These are phyloP conservation scores for Peniophora sp. DNA, from an alignment of 1,284 basidiomycete genomes.

Conservation along the genomic window DNA sequence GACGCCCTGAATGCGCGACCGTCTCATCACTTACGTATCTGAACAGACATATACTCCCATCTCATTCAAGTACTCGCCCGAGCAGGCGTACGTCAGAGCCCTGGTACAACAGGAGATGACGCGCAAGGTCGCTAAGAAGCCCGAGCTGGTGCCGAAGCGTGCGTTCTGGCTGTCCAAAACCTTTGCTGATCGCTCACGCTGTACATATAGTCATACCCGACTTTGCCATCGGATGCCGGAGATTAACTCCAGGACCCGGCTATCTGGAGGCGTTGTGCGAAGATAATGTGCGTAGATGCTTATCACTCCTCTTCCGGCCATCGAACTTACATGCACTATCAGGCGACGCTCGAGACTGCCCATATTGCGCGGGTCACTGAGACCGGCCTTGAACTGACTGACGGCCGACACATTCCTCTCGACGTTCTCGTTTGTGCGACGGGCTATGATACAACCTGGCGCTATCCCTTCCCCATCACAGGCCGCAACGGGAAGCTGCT, in stretches of 20 bases:
- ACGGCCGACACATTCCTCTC: conserved; percentile 39
- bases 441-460: conserved; percentile 42
- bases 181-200: neutral
- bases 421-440: conserved; percentile 55
- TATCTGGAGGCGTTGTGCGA: conserved; percentile 45
- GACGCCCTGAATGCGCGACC: neutral
- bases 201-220: conserved; percentile 38
- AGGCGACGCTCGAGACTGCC: conserved; percentile 43
- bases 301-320: neutral
- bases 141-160: conserved; percentile 47
- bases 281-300: conserved; percentile 9
- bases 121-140: conserved; percentile 22
- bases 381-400: conserved; percentile 40
- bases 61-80: no score
- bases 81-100: no score
- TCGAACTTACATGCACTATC: neutral
- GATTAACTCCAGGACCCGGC: conserved; percentile 49
- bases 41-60: neutral
- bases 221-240: conserved; percentile 43
- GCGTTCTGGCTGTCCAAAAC: conserved; percentile 8
- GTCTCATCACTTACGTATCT: neutral
- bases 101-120: neutral
- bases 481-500: conserved; percentile 37
- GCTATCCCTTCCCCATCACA: conserved; percentile 36
- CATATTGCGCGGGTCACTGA: conserved; percentile 39